These are phyloP conservation scores for Inga oerstediana DNA, from an alignment of 306 rosid species.

Conservation along the genomic window DNA sequence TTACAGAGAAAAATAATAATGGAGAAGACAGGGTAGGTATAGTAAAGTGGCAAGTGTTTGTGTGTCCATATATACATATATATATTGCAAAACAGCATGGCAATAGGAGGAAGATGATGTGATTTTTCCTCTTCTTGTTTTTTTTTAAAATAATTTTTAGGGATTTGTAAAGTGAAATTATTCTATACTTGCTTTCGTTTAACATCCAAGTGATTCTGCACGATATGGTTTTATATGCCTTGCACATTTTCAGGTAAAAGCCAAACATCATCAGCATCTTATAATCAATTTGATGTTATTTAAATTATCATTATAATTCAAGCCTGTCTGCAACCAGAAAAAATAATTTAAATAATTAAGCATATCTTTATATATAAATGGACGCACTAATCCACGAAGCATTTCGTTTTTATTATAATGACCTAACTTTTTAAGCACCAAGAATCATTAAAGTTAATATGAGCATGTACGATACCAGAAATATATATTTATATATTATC, in stretches of 20 bases:
- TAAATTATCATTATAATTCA: background rate
- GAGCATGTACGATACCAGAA: background rate
- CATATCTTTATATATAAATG: background rate
- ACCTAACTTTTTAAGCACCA: slow-evolving; percentile 1
- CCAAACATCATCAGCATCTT: slow-evolving; percentile 33
- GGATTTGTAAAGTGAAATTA: slow-evolving; percentile 29
- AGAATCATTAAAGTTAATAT: background rate
- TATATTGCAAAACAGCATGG: background rate
- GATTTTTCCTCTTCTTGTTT: background rate
- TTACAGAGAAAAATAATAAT: background rate
- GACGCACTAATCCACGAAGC: background rate
- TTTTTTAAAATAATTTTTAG: background rate
- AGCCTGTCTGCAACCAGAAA: slow-evolving; percentile 1
- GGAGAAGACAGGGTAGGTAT: background rate
- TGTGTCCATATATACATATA: too few relatives aligned
- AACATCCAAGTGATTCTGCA: slow-evolving; percentile 29
- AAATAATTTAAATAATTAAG: background rate
- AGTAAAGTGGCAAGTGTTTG: background rate
- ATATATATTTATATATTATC: too few relatives aligned
- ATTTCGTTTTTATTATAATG: background rate
- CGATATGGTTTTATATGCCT: slow-evolving; percentile 8
- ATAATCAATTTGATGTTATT: background rate
- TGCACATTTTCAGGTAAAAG: slow-evolving; percentile 33
- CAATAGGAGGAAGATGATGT: background rate
- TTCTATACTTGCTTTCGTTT: slow-evolving; percentile 30